Evolutionary conservation across 1,139 yeast species (phyloP), one percentile per base, ranked within the genome.

Genomic region (Debaryomyces udenii): DNA sequence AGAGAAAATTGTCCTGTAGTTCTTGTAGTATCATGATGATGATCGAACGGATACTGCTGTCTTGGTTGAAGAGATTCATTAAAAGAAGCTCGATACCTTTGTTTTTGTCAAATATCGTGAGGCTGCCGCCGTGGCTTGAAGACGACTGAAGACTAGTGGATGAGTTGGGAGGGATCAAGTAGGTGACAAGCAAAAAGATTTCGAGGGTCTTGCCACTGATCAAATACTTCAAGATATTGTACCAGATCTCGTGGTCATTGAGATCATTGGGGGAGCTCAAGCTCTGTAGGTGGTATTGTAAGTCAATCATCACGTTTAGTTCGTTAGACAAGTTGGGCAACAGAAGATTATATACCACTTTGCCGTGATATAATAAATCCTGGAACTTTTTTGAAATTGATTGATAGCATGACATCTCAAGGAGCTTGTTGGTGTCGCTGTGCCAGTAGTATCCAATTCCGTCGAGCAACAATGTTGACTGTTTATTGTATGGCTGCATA

Each of bases 371-470:
- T 16, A 72, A 46, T 30, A 71, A 52, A 36, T 57, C 57, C 46
- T 68, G 74, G 46, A 73, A 71, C 44, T 67, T 64, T 34, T 68
- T 60, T 6, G 68, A 57, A 7, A 72, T 61, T 20, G 65, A 51
- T 50, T 73, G 78, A 49, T 73, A 72, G 48, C 77, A 70, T 27
- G 76, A 63, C 40, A 72, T 59, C 47, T 72, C 78, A 31, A 71
- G 54, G 20, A 71, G 52, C 48, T 71, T 70, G 35, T 61, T 66
- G 5, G 74, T 59, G 50, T 70, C 78, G 44, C 68, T 69, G 33
- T 57, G 54, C 78, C 78, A 73, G 47, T 56, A 66, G 48, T 70
- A 73, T 2, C 78, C 77, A 14, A 70, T 64, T 1, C 78, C 78
- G 35, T 70, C 76, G 49, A 70, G 52, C 17, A 73, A 49, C 38